Conservation (phyloP, 345 rosid genomes). For the Corchorus capsularis region DNA sequence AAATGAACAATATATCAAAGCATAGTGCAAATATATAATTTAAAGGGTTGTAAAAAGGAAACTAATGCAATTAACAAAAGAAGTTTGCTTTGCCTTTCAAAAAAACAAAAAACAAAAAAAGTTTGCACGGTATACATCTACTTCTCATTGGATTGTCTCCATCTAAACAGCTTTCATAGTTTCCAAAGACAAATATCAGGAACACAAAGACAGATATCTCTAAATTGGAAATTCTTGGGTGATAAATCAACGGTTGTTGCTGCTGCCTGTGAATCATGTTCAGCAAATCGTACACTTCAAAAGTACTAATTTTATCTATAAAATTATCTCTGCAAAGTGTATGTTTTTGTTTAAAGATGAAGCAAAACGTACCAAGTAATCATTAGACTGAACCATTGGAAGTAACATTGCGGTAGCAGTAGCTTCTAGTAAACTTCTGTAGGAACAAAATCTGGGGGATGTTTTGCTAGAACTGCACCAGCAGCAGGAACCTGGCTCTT, state of each 20-base stretch:
- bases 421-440: conserved; percentile 54
- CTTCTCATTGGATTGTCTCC: no score
- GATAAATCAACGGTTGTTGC: conserved; percentile 72
- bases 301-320: neutral
- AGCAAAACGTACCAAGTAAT: conserved; percentile 43
- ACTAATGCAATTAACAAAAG: no score
- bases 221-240: conserved; percentile 53
- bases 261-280: conserved; percentile 51
- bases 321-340: neutral
- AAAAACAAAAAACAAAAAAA: no score
- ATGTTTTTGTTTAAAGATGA: neutral
- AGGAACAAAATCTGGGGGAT: conserved; percentile 36
- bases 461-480: no score
- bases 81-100: no score
- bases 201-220: neutral
- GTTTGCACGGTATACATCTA: no score
- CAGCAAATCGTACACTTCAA: conserved; percentile 41
- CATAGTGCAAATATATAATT: no score
- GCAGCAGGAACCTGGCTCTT: neutral
- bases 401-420: conserved; percentile 35
- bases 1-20: no score
- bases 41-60: no score
- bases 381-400: conserved; percentile 38
- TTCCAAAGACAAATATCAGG: no score
- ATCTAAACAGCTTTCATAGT: no score